phyloP scores from a whole-genome alignment of 1,284 basidiomycete species.

The Pholiota adiposa region DNA sequence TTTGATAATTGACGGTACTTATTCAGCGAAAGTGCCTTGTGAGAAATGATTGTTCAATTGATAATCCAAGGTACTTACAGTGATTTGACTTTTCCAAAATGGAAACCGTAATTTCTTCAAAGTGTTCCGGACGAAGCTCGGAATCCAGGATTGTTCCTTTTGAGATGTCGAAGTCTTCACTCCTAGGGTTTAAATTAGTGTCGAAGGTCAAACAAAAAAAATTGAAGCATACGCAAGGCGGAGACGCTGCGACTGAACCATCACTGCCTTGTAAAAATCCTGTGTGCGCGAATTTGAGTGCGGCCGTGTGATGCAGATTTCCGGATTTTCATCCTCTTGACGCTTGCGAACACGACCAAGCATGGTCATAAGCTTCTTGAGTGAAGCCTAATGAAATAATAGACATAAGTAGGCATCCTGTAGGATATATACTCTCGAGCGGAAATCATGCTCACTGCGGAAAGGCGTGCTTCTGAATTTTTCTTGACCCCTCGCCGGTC shows the following conservation, averaged over 20 bases:
- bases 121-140: conserved; percentile 12
- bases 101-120: conserved; percentile 11
- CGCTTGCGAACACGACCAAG: conserved; percentile 14
- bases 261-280: conserved; percentile 15
- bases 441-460: too few species aligned
- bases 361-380: conserved; percentile 20
- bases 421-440: too few species aligned
- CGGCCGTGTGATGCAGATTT: neutral
- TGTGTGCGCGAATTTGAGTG: conserved; percentile 5
- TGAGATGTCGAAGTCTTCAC: conserved; percentile 13
- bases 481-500: too few species aligned
- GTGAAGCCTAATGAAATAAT: conserved; percentile 9
- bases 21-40: neutral
- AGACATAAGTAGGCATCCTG: neutral
- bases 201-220: neutral
- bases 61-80: neutral
- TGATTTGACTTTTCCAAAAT: conserved; percentile 9
- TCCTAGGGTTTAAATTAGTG: conserved; percentile 5
- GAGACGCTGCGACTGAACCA: conserved; percentile 12
- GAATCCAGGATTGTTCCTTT: conserved; percentile 16
- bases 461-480: too few species aligned
- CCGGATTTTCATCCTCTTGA: conserved; percentile 17
- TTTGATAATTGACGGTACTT: conserved; percentile 13
- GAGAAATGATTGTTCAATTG: too few species aligned
- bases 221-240: conserved; percentile 8